Evolutionary conservation across 2,329 filamentous ascomycete species (phyloP), one percentile per base, ranked within the genome.

Genomic region (Paracamarosporium sp.): DNA sequence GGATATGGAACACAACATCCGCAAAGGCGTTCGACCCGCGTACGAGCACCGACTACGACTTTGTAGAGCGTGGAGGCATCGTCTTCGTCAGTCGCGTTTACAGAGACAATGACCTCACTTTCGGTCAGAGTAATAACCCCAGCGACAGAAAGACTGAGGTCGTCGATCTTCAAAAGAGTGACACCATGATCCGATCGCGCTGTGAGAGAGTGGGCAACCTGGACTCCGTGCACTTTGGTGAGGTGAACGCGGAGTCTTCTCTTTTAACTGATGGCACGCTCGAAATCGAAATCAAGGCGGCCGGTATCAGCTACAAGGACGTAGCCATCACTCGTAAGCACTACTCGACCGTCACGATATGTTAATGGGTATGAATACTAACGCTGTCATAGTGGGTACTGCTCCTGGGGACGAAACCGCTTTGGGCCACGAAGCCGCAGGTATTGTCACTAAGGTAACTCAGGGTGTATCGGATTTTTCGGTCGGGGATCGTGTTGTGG

Each of bases 361-460:
- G n/a, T n/a, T n/a, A n/a, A n/a, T n/a, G n/a, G n/a, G n/a, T n/a
- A n/a, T n/a, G n/a, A n/a, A n/a, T n/a, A n/a, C n/a, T n/a, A n/a
- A n/a, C n/a, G n/a, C n/a, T n/a, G n/a, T 38, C 9, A 38, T 8
- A 8, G 15, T 64, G 60, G 76, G 76, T 4, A 70, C 76, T 38
- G 50, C 77, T 9, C 31, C 33, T 11, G 33, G 55, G 36, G 40
- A 57, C 22, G 55, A 65, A 25, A 33, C 52, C 1, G 36, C 53
- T 17, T n/a, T 65, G 1, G 64, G 62, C 13, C 48, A 50, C 13
- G 64, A 66, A 48, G 52, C 40, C 13, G 30, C 63, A 4, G 63
- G 63, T 30, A 22, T 62, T 3, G 46, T 66, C 20, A 36, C 28
- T 35, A 50, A 50, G 5, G 25, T 60, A 17, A 48, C 40, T 6